phyloP scores from a whole-genome alignment of 2,329 filamentous ascomycete species.

The Fusarium buharicum region DNA sequence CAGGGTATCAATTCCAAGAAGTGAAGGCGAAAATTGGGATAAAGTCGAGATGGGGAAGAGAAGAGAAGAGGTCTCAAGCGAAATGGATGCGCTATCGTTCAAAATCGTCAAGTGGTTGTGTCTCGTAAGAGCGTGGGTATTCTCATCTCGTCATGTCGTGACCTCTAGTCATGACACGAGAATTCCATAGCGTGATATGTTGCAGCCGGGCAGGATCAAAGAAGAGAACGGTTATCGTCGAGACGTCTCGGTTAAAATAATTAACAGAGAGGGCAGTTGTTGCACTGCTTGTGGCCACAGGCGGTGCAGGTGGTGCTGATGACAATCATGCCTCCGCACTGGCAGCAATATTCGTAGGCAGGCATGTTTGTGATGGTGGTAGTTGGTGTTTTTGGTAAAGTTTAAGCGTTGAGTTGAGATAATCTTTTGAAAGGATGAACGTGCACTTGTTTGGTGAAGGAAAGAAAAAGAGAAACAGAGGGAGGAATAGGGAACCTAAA shows the following conservation, averaged over 20 bases:
- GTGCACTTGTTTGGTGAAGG: neutral
- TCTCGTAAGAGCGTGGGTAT: slow-evolving; percentile 16
- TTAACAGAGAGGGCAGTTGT: slow-evolving; percentile 55
- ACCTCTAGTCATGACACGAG: neutral
- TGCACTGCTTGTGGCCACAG: slow-evolving; percentile 63
- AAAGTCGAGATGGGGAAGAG: slow-evolving; percentile 2
- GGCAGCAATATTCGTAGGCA: slow-evolving; percentile 64
- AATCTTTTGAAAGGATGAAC: neutral
- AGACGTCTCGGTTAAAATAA: slow-evolving; percentile 15
- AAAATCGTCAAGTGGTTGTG: slow-evolving; percentile 28
- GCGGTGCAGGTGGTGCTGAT: slow-evolving; percentile 64
- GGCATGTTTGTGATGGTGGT: slow-evolving; percentile 51
- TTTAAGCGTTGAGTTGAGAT: slow-evolving; percentile 4
- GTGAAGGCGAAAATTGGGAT: slow-evolving; percentile 13
- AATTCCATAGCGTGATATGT: neutral
- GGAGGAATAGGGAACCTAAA: slow-evolving; percentile 35
- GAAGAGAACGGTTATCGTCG: slow-evolving; percentile 7
- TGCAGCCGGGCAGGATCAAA: neutral
- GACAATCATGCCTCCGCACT: slow-evolving; percentile 66
- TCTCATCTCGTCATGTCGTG: slow-evolving; percentile 14
- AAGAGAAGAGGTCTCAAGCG: neutral
- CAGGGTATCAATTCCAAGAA: slow-evolving; percentile 30
- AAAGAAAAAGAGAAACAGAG: neutral
- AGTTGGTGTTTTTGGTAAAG: slow-evolving; percentile 14
- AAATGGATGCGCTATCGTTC: slow-evolving; percentile 20